These are phyloP conservation scores for Suillus tomentosus DNA, from an alignment of 768 basidiomycete species.

Conservation along the genomic window DNA sequence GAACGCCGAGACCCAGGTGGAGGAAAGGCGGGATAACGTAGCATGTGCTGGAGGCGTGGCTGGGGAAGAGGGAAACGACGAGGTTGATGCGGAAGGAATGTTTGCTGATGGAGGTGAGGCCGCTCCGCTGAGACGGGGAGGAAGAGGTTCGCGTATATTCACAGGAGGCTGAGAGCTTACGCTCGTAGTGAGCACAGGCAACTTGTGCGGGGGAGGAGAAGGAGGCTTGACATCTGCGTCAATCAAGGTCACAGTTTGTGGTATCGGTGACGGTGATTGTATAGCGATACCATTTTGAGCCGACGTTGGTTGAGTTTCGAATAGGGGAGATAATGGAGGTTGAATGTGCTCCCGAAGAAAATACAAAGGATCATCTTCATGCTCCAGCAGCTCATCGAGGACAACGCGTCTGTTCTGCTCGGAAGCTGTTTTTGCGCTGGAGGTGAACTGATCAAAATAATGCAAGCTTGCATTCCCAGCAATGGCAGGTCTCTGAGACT, in stretches of 20 bases:
- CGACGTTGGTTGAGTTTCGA: slow-evolving; percentile 30
- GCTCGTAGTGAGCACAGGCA: slow-evolving; percentile 18
- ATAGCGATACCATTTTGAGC: slow-evolving; percentile 18
- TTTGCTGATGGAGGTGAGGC: slow-evolving; percentile 28
- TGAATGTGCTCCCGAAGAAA: slow-evolving; percentile 40
- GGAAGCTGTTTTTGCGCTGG: slow-evolving; percentile 55
- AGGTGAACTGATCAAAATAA: slow-evolving; percentile 65
- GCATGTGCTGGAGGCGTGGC: slow-evolving; percentile 29
- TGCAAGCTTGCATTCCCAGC: slow-evolving; percentile 33
- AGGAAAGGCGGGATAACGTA: slow-evolving; percentile 47
- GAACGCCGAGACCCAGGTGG: slow-evolving; percentile 53
- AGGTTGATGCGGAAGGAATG: slow-evolving; percentile 21
- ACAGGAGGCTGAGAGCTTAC: slow-evolving; percentile 10
- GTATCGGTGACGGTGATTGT: neutral
- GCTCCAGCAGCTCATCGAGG: slow-evolving; percentile 62
- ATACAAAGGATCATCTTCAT: slow-evolving; percentile 73
- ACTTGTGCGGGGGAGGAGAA: slow-evolving; percentile 5
- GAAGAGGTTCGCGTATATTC: slow-evolving; percentile 20
- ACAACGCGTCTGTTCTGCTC: slow-evolving; percentile 54
- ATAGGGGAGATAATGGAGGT: slow-evolving; percentile 30
- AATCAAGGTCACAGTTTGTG: slow-evolving; percentile 13
- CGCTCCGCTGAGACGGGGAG: slow-evolving; percentile 25
- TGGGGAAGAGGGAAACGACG: slow-evolving; percentile 16
- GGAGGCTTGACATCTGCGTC: slow-evolving; percentile 10
- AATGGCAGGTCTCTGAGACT: neutral